Evolutionary conservation across 106 monocot genomes (phyloP).

Genomic region (Hemerocallis citrina): DNA sequence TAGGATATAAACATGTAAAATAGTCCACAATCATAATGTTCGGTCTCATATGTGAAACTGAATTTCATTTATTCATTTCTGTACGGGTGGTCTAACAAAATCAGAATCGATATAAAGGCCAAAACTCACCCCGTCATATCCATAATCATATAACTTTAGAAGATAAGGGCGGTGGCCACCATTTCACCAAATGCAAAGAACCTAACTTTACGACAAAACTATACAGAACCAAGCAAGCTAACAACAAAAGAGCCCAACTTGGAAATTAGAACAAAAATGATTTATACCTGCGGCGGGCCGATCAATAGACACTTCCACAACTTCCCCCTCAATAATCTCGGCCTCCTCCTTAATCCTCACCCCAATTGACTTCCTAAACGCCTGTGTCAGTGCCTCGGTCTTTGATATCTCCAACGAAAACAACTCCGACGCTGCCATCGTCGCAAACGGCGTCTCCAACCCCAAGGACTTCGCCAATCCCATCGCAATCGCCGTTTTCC

Average conservation of each 20-base stretch:
- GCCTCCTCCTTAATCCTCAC: constrained; percentile 98
- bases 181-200: too few relatives aligned
- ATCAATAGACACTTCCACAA: constrained; percentile 82
- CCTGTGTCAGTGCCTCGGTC: constrained; percentile 87
- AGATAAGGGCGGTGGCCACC: too few relatives aligned
- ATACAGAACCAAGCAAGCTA: neutral
- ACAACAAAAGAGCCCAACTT: neutral
- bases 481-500: constrained; percentile 91
- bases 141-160: too few relatives aligned
- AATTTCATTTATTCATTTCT: too few relatives aligned
- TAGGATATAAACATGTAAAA: too few relatives aligned
- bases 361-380: constrained; percentile 65
- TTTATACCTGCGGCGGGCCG: constrained; percentile 33
- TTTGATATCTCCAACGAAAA: constrained; percentile 82
- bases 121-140: too few relatives aligned
- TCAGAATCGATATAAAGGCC: too few relatives aligned
- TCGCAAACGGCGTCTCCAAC: constrained; percentile 75
- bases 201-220: too few relatives aligned
- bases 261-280: neutral
- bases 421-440: constrained; percentile 62
- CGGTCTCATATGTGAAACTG: too few relatives aligned
- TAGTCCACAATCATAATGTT: too few relatives aligned
- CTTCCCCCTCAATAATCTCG: constrained; percentile 98
- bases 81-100: too few relatives aligned
- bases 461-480: constrained; percentile 85